Evolutionary conservation across 352 stramenopile genomes (phyloP).

Genomic region (Globisporangium nunn): DNA sequence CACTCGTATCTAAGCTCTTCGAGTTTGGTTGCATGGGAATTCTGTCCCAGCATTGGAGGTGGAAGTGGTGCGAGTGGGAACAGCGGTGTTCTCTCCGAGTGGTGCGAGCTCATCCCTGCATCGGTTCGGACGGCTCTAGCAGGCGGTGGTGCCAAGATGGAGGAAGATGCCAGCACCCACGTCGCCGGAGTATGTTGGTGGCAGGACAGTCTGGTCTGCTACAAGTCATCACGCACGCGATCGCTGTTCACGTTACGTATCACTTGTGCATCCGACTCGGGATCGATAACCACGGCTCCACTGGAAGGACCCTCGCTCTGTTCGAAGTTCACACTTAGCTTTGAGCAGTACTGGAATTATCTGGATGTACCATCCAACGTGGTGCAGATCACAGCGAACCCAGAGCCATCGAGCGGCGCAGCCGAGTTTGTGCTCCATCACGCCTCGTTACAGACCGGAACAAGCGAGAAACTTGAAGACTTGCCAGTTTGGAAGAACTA

Average conservation of each 20-base stretch:
- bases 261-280: not conserved
- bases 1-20: constrained; percentile 13
- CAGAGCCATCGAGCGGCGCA: constrained; percentile 4
- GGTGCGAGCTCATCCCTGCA: constrained; percentile 9
- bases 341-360: constrained; percentile 70
- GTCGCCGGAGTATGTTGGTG: constrained; percentile 8
- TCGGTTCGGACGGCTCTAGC: not conserved
- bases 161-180: constrained; percentile 6
- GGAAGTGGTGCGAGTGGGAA: constrained; percentile 14
- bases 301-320: constrained; percentile 13
- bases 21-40: constrained; percentile 11
- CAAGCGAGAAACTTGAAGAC: constrained; percentile 36
- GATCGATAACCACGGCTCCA: too few relatives aligned
- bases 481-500: constrained; percentile 55
- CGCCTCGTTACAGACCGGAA: constrained; percentile 40
- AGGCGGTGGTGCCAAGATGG: not conserved
- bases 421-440: constrained; percentile 37
- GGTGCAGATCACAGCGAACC: constrained; percentile 30
- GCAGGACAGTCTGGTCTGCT: constrained; percentile 6
- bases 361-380: constrained; percentile 34
- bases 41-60: constrained; percentile 16
- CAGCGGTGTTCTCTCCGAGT: constrained; percentile 21
- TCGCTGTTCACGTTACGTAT: constrained; percentile 10
- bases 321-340: constrained; percentile 26
- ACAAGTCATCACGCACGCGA: constrained; percentile 6